Conservation (phyloP, 129 eudicot species). For the Flaveria brownii region DNA sequence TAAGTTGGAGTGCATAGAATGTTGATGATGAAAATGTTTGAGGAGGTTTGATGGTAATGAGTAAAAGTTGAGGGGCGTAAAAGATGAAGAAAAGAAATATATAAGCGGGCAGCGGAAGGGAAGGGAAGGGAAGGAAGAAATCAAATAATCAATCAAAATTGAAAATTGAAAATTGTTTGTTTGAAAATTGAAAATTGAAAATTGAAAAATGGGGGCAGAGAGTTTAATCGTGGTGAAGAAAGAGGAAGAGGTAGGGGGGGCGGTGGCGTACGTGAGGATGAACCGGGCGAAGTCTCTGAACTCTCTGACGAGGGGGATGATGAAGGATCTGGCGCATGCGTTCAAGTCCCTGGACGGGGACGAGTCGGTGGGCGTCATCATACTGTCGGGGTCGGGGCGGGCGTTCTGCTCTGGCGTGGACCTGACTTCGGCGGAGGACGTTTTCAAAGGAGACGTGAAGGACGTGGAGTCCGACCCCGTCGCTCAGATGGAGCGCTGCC, state of each 20-base stretch:
- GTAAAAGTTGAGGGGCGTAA: background rate
- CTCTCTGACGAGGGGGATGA: conserved; percentile 75
- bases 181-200: no score
- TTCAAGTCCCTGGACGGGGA: conserved; percentile 69
- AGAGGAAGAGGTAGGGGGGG: conserved; percentile 54
- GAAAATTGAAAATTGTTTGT: no score
- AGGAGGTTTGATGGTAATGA: background rate
- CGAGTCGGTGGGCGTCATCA: conserved; percentile 63
- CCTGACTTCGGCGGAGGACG: conserved; percentile 91
- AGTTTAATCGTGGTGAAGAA: conserved; percentile 51
- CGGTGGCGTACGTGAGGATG: conserved; percentile 58
- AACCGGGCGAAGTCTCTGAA: conserved; percentile 87
- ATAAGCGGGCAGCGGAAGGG: background rate
- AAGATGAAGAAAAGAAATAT: background rate
- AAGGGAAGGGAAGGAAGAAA: background rate
- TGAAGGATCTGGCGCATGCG: conserved; percentile 58
- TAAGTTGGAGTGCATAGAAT: no score
- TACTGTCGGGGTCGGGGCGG: conserved; percentile 84
- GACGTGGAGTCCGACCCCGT: conserved; percentile 71
- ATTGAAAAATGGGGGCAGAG: conserved; percentile 39
- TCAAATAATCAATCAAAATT: no score
- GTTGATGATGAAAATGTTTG: no score
- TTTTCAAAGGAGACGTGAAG: conserved; percentile 89
- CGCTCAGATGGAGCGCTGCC: conserved; percentile 86
- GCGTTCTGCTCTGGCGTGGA: conserved; percentile 96